These are phyloP conservation scores for Starmerella apis DNA, from an alignment of 805 yeast genomes.

Conservation along the genomic window DNA sequence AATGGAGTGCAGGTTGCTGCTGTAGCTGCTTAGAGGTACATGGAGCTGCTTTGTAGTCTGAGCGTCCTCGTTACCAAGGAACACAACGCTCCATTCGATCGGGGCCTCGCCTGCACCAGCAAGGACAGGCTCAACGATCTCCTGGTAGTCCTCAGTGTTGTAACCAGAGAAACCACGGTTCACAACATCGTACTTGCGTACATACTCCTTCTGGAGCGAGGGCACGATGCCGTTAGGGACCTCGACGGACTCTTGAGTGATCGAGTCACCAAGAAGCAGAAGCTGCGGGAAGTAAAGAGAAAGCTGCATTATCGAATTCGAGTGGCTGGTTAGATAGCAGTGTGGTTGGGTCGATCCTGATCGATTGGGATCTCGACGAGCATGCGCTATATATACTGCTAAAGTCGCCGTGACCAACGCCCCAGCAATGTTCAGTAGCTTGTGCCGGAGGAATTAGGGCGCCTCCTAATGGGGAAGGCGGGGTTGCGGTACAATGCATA, in stretches of 20 bases:
- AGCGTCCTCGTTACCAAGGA: conserved; percentile 77
- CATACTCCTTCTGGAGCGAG: conserved; percentile 39
- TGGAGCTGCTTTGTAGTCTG: conserved; percentile 34
- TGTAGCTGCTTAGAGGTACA: conserved; percentile 44
- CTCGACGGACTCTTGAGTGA: conserved; percentile 48
- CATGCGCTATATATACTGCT: conserved; percentile 1
- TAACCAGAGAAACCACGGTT: conserved; percentile 74
- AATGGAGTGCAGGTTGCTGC: conserved; percentile 41
- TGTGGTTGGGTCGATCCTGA: conserved; percentile 3
- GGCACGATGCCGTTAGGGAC: conserved; percentile 40
- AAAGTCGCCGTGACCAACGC: not conserved
- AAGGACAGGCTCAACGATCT: conserved; percentile 41
- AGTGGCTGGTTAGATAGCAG: not conserved
- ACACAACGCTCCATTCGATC: conserved; percentile 42
- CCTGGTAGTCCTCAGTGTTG: conserved; percentile 43
- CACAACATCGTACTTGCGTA: conserved; percentile 54
- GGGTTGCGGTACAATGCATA: not conserved
- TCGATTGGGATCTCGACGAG: not conserved
- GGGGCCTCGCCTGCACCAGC: conserved; percentile 33
- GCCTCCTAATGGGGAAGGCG: conserved; percentile 1
- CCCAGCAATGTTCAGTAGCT: conserved; percentile 4
- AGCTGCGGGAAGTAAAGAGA: conserved; percentile 30
- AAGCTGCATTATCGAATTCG: not conserved
- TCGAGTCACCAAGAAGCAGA: conserved; percentile 60
- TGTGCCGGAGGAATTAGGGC: conserved; percentile 2